Base-by-base conservation (phyloP, 1,139 yeast genomes). In the Nadsonia commutata region DNA sequence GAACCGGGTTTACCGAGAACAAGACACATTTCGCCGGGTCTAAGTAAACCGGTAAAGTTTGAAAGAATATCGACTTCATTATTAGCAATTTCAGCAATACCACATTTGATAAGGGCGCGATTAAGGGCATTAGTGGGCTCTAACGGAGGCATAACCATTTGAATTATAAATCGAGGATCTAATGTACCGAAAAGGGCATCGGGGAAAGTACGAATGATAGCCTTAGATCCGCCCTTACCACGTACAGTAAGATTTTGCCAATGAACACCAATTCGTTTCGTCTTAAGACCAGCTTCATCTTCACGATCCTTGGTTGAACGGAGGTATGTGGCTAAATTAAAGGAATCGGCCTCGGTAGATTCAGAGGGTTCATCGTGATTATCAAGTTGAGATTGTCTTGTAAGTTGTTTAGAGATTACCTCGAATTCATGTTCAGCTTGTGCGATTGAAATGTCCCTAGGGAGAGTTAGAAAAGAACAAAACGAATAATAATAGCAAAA, bases 1-100 rank as follows among this genome's bases (percentile, higher is more conserved):
- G 81, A 74, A 47, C 82, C 83, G 8, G 82, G 82, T 51, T 79
- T 68, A 43, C 82, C 83, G 40, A 77, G 66, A 3, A 76, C 80
- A 49, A 75, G 63, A 40, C 73, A 64, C 74, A 75, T 70, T 54
- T 76, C 80, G 46, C 81, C 80, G 16, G 75, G 68, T 48, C 65
- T 66, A 13, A 74, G 61, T 47, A 57, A 51, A 50, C 76, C 65
- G 16, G 33, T 11, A 16, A 27, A 27, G 13, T 27, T 27, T 4
- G 33, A 27, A 4, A 27, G 13, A 16, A 27, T 27, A 13, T 27
- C 16, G 33, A 9, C n/a, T 13, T 27, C 16, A 13, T 27, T 27
- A 13, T 27, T 27, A 8, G 33, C 9, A 16, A 16, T 5, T 4
- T 27, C 16, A 16, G n/a, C 33, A 16, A 27, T 6, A 4, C 33